Percentiles rank a stretch among this genome's conserved stretches.
Conservation (phyloP, 225 moss, liverwort and hornwort species). For the Pseudoscleropodium purum region DNA sequence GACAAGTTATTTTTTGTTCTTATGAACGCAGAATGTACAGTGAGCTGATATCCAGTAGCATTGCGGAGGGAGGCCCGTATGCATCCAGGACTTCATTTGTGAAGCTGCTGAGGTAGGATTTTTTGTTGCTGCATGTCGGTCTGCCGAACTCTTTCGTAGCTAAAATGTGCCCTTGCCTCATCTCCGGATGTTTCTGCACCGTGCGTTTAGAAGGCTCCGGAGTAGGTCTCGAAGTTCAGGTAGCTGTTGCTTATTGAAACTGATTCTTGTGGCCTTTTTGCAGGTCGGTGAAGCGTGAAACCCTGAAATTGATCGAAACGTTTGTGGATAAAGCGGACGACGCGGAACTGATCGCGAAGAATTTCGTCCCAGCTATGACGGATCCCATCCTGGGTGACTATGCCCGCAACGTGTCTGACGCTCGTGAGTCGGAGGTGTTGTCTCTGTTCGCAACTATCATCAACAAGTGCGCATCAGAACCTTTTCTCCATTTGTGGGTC, state of each 20-base stretch:
- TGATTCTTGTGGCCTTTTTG: not conserved
- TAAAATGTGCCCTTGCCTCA: rapidly evolving
- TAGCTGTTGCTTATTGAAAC: not conserved
- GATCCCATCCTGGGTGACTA: slow-evolving; percentile 97
- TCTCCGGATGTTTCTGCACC: not conserved
- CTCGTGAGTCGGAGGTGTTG: slow-evolving; percentile 91
- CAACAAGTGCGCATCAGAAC: slow-evolving; percentile 56
- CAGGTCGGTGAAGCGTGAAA: slow-evolving; percentile 98
- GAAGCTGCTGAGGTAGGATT: slow-evolving; percentile 64
- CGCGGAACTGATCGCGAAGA: slow-evolving; percentile 78
- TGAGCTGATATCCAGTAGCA: slow-evolving; percentile 96
- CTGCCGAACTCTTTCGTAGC: not conserved
- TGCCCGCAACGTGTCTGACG: slow-evolving; percentile 89
- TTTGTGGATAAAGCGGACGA: slow-evolving; percentile 99
- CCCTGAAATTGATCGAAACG: slow-evolving; percentile 84
- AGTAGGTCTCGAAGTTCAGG: not conserved
- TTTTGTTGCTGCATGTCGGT: not conserved
- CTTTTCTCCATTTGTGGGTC: not conserved
- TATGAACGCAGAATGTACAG: slow-evolving; percentile 91
- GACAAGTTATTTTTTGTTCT: not conserved
- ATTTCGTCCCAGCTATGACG: slow-evolving; percentile 97
- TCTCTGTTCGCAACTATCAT: slow-evolving; percentile 98
- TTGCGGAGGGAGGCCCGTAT: slow-evolving; percentile 88
- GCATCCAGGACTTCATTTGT: slow-evolving; percentile 88
- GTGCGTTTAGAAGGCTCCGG: too few species aligned